These are phyloP conservation scores for Taphrina communis DNA, from an alignment of 1,139 yeast species.

Conservation along the genomic window DNA sequence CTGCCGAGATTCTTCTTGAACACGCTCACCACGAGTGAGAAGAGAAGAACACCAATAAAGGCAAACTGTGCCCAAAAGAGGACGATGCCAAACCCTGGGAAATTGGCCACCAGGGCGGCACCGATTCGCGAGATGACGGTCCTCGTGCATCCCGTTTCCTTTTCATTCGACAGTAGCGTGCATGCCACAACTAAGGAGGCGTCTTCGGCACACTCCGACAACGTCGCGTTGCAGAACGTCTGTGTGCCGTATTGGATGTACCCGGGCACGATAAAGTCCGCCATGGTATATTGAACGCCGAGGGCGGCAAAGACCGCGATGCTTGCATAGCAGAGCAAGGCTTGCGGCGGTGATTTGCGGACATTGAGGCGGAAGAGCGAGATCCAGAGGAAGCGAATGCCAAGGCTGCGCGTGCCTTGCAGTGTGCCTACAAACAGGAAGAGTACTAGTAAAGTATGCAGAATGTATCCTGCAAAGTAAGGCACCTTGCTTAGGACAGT, in stretches of 20 bases:
- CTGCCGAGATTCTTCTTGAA: slow-evolving; percentile 42
- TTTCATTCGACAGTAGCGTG: slow-evolving; percentile 11
- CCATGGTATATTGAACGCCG: slow-evolving; percentile 45
- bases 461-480: slow-evolving; percentile 34
- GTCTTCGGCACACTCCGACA: slow-evolving; percentile 47
- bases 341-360: slow-evolving; percentile 47
- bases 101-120: slow-evolving; percentile 44
- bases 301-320: slow-evolving; percentile 45
- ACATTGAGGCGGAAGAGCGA: slow-evolving; percentile 46
- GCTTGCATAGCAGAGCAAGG: slow-evolving; percentile 45
- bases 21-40: slow-evolving; percentile 44
- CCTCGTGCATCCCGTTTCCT: slow-evolving; percentile 43
- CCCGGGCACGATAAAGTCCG: slow-evolving; percentile 46
- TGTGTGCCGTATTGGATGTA: slow-evolving; percentile 47
- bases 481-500: not conserved
- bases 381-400: slow-evolving; percentile 46
- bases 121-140: slow-evolving; percentile 45
- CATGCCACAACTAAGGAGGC: slow-evolving; percentile 32
- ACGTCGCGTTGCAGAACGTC: slow-evolving; percentile 45
- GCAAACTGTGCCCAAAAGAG: slow-evolving; percentile 47
- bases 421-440: slow-evolving; percentile 46
- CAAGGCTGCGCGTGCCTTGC: slow-evolving; percentile 46
- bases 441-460: slow-evolving; percentile 44
- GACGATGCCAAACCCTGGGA: slow-evolving; percentile 46
- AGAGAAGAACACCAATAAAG: slow-evolving; percentile 44